These are phyloP conservation scores for Fusarium citri DNA, from an alignment of 2,329 filamentous ascomycete species.

Conservation along the genomic window DNA sequence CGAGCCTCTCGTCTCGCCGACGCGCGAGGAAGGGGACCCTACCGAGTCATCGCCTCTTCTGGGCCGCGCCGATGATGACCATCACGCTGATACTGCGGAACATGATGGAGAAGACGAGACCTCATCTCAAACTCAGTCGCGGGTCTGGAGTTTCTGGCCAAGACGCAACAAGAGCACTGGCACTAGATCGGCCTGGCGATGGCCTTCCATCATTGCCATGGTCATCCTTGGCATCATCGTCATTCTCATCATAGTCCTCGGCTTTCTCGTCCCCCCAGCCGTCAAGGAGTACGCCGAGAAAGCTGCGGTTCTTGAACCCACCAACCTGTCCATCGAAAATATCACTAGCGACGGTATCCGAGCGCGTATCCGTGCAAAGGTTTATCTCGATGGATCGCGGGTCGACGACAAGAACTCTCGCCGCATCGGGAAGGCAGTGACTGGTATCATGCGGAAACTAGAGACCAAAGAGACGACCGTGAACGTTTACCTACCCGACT, in stretches of 20 bases:
- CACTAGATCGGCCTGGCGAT: slow-evolving; percentile 58
- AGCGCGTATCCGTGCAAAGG: slow-evolving; percentile 83
- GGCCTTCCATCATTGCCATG: slow-evolving; percentile 84
- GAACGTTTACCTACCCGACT: slow-evolving; percentile 84
- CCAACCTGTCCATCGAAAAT: slow-evolving; percentile 84
- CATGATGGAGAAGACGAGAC: slow-evolving; percentile 43
- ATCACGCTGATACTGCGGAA: slow-evolving; percentile 48
- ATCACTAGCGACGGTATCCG: slow-evolving; percentile 83
- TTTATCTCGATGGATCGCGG: slow-evolving; percentile 81
- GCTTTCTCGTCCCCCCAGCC: slow-evolving; percentile 82
- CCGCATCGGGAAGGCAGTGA: slow-evolving; percentile 80
- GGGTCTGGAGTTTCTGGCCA: slow-evolving; percentile 40
- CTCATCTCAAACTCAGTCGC: slow-evolving; percentile 9
- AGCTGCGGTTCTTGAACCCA: slow-evolving; percentile 84
- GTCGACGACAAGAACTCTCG: slow-evolving; percentile 78
- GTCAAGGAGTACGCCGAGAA: slow-evolving; percentile 89
- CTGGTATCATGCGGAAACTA: slow-evolving; percentile 82
- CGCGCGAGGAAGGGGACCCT: slow-evolving; percentile 45
- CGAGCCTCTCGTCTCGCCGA: slow-evolving; percentile 57
- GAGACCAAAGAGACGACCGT: slow-evolving; percentile 79
- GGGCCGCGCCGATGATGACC: slow-evolving; percentile 52
- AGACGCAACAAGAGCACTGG: slow-evolving; percentile 25
- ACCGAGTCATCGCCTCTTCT: slow-evolving; percentile 67
- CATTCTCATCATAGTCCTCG: slow-evolving; percentile 77
- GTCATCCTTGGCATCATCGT: slow-evolving; percentile 70